Evolutionary conservation across 371 early-diverging fungal genomes (phyloP).

Genomic region (Mortierella sp.): DNA sequence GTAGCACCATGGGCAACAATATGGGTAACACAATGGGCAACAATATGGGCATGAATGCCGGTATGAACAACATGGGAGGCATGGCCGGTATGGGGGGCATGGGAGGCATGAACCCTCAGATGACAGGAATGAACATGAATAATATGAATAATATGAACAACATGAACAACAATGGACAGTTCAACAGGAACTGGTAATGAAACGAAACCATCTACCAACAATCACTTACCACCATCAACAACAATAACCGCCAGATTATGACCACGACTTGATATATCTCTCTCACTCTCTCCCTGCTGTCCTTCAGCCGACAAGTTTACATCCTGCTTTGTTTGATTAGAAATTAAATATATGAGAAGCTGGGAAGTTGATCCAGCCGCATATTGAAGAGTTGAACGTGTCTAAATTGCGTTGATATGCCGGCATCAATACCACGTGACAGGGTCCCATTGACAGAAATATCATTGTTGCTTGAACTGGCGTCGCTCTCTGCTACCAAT

Average conservation of each 20-base stretch:
- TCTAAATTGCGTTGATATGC: no score
- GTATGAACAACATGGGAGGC: constrained; percentile 12
- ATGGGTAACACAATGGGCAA: constrained; percentile 21
- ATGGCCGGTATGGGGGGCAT: constrained; percentile 12
- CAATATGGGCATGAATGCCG: constrained; percentile 17
- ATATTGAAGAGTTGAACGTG: no score
- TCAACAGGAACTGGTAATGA: constrained; percentile 42
- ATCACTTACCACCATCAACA: not conserved
- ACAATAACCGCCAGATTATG: not conserved
- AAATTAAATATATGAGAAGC: no score
- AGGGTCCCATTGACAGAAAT: no score
- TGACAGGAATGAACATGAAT: constrained; percentile 4
- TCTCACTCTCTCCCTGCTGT: no score
- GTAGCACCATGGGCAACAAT: constrained; percentile 5
- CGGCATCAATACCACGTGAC: no score
- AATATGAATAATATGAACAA: constrained; percentile 20
- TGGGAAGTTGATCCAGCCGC: no score
- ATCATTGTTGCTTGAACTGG: no score
- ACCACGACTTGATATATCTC: not conserved
- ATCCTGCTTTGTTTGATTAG: no score
- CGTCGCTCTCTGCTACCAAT: no score
- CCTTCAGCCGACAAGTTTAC: no score
- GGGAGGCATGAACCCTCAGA: constrained; percentile 20
- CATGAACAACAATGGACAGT: constrained; percentile 48
- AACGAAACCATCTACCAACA: not conserved